Base-by-base conservation (phyloP, 257 asterid genomes). In the Solanum sejunctum region DNA sequence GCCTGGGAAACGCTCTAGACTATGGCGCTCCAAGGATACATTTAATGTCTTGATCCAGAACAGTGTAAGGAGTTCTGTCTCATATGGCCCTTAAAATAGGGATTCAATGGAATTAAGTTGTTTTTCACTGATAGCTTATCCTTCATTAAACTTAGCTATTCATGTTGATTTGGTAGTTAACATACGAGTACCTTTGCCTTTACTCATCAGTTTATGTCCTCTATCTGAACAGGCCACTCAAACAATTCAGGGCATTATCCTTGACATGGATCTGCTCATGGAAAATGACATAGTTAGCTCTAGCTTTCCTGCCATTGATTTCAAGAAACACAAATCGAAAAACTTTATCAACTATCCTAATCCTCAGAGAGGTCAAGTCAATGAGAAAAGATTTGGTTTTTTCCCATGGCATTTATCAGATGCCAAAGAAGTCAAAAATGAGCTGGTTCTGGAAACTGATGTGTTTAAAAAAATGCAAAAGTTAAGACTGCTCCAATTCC, bases 1-100 rank as follows among this genome's bases (percentile, higher is more conserved):
- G 43, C 86, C 60, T 84, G 86, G 86, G 71, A 71, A 84, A 60
- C 73, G 86, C 66, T 69, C 82, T 70, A 84, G 86, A 71, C 84
- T 82, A 16, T 82, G 84, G 84, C 84, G 77, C 69, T 82, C 84
- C 1, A 82, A 82, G 77, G 84, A 67, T 39, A 28, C 70, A 56
- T 67, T 8, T 51, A 67, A 67, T 54, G 86, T 84, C 56, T 71
- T 71, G 60, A 70, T 36, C 39, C 69, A 52, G 49, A 71, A 84
- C 63, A 49, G 41, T 36, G 86, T 84, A 84, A 69, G 83, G 52
- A 84, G 39, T 54, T 43, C 64, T 15, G 43, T 61, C 84, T 82
- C 51, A 4, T 43, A 49, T 64, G 58, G 41, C 21, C 18, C 47
- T 54, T 69, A 36, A 8, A 69, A 52, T 39, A 69, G 52, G 26